Conservation (phyloP, 2,329 filamentous ascomycete species). For the Camillea tinctor region DNA sequence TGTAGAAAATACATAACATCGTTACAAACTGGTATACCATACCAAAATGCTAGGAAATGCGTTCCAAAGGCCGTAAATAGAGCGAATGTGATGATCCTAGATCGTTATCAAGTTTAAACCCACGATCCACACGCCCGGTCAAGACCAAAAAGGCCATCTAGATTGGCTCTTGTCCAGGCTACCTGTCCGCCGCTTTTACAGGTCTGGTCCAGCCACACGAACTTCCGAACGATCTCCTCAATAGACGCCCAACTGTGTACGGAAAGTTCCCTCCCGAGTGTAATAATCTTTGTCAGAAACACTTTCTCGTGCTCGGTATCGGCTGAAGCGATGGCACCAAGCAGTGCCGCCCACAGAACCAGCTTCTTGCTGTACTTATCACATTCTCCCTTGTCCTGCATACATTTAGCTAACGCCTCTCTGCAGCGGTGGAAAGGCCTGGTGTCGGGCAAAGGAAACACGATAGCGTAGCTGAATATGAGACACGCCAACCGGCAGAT, state of each 20-base stretch:
- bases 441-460: background rate
- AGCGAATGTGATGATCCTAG: background rate
- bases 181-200: background rate
- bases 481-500: background rate
- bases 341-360: background rate
- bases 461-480: background rate
- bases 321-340: background rate
- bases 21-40: too few species aligned
- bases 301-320: background rate
- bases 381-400: background rate
- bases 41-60: too few species aligned
- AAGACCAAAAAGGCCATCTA: background rate
- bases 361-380: background rate
- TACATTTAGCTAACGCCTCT: background rate
- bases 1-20: too few species aligned
- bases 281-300: background rate
- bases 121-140: background rate
- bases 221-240: background rate
- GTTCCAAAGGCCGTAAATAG: background rate
- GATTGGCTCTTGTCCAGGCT: background rate
- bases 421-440: background rate
- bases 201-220: background rate
- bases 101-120: background rate
- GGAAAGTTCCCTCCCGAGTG: background rate
- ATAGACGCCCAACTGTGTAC: background rate